These are phyloP conservation scores for Skeletonema menzelii DNA, from an alignment of 108 stramenopile species.

Conservation along the genomic window DNA sequence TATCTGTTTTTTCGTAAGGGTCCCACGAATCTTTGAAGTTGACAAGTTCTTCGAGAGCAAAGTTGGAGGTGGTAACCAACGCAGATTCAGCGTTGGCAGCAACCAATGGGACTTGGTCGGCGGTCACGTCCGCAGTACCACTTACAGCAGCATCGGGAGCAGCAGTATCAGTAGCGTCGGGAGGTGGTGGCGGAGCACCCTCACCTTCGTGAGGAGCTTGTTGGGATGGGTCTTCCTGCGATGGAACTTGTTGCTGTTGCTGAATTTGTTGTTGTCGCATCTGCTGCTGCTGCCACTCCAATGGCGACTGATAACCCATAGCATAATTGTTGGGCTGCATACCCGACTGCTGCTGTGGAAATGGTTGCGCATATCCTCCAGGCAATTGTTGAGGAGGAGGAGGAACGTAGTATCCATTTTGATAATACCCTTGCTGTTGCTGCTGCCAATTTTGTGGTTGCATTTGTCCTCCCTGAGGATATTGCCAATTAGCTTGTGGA, in stretches of 20 bases:
- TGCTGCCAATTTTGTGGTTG: neutral
- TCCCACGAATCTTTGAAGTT: conserved; percentile 58
- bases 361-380: neutral
- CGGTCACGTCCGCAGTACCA: conserved; percentile 3
- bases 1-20: conserved; percentile 45
- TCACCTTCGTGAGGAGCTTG: neutral
- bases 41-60: conserved; percentile 19
- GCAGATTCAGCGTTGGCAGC: conserved; percentile 3
- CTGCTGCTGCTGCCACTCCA: conserved; percentile 4
- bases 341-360: neutral
- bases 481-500: neutral
- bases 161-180: neutral
- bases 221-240: neutral
- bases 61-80: neutral
- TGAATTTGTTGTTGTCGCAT: conserved; percentile 2
- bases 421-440: neutral
- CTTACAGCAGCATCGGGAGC: neutral
- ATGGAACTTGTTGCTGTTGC: neutral
- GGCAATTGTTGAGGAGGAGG: neutral
- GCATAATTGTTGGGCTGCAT: neutral
- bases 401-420: neutral
- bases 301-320: neutral
- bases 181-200: neutral
- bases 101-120: conserved; percentile 1
- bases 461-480: conserved; percentile 5